Evolutionary conservation across 768 basidiomycete species (phyloP), one percentile per base, ranked within the genome.

Genomic region (Boletus sp.): DNA sequence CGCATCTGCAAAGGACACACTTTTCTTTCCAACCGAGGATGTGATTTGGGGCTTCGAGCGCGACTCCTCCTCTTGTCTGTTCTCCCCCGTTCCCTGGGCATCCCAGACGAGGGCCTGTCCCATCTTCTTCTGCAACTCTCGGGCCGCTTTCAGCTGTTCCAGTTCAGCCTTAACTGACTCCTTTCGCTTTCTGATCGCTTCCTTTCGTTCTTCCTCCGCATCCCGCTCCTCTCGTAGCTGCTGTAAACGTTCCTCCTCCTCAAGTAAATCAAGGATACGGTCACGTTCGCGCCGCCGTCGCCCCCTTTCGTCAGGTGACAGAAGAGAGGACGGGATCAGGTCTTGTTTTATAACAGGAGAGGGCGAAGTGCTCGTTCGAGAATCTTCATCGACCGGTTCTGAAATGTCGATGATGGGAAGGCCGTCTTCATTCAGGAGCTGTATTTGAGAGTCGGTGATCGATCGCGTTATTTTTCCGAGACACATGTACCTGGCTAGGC

Each of bases 401-500:
- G 79, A 80, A 55, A 92, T 86, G 37, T 92, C 90, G 57, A 91
- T 77, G 59, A 92, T 86, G 11, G 90, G 90, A 39, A 89, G 80
- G 4, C 89, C 89, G 47, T 92, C 89, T 64, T 90, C 88, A 64
- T 88, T 89, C 40, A 87, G 63, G 51, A 86, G 76, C 89, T 91
- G 57, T 7, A 64, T 57, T 40, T 41, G 59, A 37, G 32, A 20
- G 52, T 63, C 60, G 65, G 59, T 52, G 58, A 67, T 63, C 56
- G 63, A 58, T 62, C 55, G 62, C 7, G 61, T 60, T 33, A 56
- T 46, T 52, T 35, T 48, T 56, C 57, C n/a, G 55, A 51, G 46
- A 44, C 18, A 46, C 63, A 63, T 81, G 63, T 76, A 89, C 89
- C 82, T 89, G 83, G 78, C 81, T 83, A 71, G 77, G 77, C 70